Conservation (phyloP, 2,329 filamentous ascomycete species). For the Calonectria fujianensis region DNA sequence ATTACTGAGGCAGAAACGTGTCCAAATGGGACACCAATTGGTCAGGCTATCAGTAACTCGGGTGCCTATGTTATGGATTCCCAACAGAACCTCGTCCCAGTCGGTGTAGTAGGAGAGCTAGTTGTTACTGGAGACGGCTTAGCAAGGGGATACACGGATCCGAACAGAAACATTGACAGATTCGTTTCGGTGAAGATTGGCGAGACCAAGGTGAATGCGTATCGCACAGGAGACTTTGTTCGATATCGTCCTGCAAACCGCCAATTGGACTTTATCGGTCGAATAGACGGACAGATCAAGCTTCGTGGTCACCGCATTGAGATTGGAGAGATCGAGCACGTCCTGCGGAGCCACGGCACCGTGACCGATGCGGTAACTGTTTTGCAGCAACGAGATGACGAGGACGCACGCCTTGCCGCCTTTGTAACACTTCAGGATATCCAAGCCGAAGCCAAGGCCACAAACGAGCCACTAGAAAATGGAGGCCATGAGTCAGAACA, state of each 20-base stretch:
- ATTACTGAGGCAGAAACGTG: neutral
- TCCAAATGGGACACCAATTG: neutral
- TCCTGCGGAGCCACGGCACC: neutral
- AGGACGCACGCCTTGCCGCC: neutral
- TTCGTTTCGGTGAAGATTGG: neutral
- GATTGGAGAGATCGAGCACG: conserved; percentile 56
- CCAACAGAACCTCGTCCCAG: neutral
- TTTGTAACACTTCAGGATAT: neutral
- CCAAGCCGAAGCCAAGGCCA: conserved; percentile 3
- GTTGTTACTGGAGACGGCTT: neutral
- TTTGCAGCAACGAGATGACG: neutral
- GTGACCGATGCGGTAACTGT: neutral
- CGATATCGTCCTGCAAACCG: neutral
- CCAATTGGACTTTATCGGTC: neutral
- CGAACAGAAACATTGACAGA: neutral
- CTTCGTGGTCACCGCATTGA: conserved; percentile 55
- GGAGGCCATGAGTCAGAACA: conserved; percentile 25
- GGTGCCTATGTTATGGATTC: conserved; percentile 2
- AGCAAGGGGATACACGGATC: neutral
- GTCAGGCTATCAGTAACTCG: neutral
- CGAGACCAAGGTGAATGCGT: neutral
- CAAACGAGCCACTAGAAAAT: conserved; percentile 58
- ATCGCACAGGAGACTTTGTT: neutral
- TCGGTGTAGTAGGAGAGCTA: neutral
- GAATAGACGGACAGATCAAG: conserved; percentile 56